These are phyloP conservation scores for Gossypium trilobum DNA, from an alignment of 441 rosid species.

Conservation along the genomic window DNA sequence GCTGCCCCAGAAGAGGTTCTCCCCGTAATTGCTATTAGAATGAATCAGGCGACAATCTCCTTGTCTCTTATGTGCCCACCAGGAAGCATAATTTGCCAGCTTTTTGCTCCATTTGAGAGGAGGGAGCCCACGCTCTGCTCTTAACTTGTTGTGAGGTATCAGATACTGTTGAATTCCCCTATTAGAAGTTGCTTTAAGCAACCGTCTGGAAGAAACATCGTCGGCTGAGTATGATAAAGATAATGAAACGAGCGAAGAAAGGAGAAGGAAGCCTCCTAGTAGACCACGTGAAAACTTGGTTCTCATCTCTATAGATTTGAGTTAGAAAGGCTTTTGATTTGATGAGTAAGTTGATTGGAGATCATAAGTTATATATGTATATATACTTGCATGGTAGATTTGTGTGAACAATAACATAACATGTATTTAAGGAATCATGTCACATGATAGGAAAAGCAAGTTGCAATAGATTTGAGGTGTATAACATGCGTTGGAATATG, in stretches of 20 bases:
- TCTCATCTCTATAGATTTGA: conserved; percentile 9
- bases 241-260: conserved; percentile 11
- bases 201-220: conserved; percentile 9
- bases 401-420: not conserved
- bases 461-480: conserved; percentile 25
- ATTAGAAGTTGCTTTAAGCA: not conserved
- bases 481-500: conserved; percentile 25
- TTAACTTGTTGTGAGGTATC: conserved; percentile 30
- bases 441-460: conserved; percentile 18
- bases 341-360: not conserved
- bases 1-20: conserved; percentile 53
- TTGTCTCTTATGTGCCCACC: conserved; percentile 33
- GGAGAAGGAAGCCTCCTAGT: conserved; percentile 18
- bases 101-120: conserved; percentile 46
- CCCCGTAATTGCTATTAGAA: conserved; percentile 40
- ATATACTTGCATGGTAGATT: conserved; percentile 1
- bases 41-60: conserved; percentile 43
- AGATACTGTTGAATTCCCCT: conserved; percentile 26
- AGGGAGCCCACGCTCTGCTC: conserved; percentile 40
- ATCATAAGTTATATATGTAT: not conserved
- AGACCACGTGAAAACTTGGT: conserved; percentile 18
- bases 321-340: not conserved
- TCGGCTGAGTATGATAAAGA: conserved; percentile 4
- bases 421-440: conserved; percentile 19
- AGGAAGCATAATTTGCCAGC: conserved; percentile 33